phyloP scores from a whole-genome alignment of 2,329 filamentous ascomycete species.

The Verticillium alfalfae region DNA sequence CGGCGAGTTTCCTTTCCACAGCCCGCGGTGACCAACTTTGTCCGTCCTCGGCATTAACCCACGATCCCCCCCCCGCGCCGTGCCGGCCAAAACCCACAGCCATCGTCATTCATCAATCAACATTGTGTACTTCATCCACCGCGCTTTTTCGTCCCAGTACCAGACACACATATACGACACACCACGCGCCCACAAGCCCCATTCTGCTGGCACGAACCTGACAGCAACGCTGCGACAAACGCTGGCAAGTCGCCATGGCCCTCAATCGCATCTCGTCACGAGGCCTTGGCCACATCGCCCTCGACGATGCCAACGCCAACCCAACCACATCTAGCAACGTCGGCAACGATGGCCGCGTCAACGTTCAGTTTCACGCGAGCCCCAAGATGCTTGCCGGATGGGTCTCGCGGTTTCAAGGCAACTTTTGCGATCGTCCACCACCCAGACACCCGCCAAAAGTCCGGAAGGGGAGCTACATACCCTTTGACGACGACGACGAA shows the following conservation, averaged over 20 bases:
- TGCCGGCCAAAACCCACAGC: neutral
- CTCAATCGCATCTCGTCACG: slow-evolving; percentile 20
- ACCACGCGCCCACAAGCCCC: no score
- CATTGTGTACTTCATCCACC: neutral
- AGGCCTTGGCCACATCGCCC: slow-evolving; percentile 18
- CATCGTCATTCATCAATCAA: neutral
- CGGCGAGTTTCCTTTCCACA: neutral
- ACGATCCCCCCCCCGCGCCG: neutral
- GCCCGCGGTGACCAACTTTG: no score
- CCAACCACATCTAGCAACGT: slow-evolving; percentile 17
- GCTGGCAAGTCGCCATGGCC: slow-evolving; percentile 13
- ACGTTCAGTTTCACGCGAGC: slow-evolving; percentile 22
- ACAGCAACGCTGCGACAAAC: neutral
- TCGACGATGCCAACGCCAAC: slow-evolving; percentile 15
- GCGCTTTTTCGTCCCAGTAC: no score
- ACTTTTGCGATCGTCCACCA: slow-evolving; percentile 1
- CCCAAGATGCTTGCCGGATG: slow-evolving; percentile 17
- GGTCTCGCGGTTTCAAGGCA: slow-evolving; percentile 15
- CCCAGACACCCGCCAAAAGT: neutral
- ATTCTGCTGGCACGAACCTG: neutral
- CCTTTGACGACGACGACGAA: slow-evolving; percentile 3
- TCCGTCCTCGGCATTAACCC: neutral
- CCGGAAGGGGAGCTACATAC: slow-evolving; percentile 2
- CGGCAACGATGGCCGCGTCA: slow-evolving; percentile 22
- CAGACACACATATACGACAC: no score